A percentile compares a stretch with the other conserved stretches of the same genome.
Evolutionary conservation across 768 basidiomycete species (phyloP).

Genomic region (Boletellus emodensis): DNA sequence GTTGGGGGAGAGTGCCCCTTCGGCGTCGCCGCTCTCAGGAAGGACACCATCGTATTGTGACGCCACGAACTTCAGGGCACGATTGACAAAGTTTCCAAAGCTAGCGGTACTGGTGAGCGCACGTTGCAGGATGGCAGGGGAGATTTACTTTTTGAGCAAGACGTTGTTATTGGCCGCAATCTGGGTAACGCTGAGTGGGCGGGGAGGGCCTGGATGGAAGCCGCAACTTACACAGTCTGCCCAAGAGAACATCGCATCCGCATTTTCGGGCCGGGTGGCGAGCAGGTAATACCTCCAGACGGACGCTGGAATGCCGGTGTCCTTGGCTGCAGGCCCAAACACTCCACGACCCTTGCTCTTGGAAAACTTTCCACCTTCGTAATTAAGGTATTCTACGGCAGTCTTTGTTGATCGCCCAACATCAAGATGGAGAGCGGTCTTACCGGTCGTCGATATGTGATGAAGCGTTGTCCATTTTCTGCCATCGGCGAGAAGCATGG

Average conservation of each 20-base stretch:
- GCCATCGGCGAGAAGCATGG: conserved; percentile 84
- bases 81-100: conserved; percentile 98
- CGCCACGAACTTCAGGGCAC: conserved; percentile 85
- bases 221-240: conserved; percentile 69
- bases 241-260: conserved; percentile 97
- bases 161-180: conserved; percentile 91
- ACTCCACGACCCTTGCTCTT: conserved; percentile 97
- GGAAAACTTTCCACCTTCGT: conserved; percentile 98
- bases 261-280: conserved; percentile 87
- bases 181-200: conserved; percentile 34
- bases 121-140: background rate
- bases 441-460: conserved; percentile 93
- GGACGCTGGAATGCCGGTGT: conserved; percentile 88
- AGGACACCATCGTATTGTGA: conserved; percentile 78
- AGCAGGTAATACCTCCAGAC: conserved; percentile 98
- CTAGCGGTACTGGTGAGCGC: conserved; percentile 33
- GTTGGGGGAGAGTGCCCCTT: conserved; percentile 66
- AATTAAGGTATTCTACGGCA: conserved; percentile 85
- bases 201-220: background rate
- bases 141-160: conserved; percentile 81
- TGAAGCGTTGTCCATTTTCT: conserved; percentile 91
- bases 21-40: conserved; percentile 70
- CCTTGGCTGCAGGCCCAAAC: conserved; percentile 90
- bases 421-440: conserved; percentile 13
- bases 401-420: background rate